Percentiles rank a stretch among this genome's conserved stretches.
Evolutionary conservation across 257 asterid species (phyloP).

Genomic region (Nicotiana otophora): DNA sequence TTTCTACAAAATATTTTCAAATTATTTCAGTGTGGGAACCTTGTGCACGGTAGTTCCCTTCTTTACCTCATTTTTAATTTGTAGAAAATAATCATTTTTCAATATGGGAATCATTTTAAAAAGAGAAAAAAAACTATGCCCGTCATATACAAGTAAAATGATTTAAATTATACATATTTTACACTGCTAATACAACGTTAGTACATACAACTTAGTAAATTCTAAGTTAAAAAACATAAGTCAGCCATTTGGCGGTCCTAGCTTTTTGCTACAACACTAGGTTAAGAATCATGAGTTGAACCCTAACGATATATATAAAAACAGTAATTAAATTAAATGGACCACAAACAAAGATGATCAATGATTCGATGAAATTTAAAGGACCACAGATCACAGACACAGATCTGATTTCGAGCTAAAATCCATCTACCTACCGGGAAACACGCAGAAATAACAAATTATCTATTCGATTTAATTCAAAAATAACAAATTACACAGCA

Average conservation of each 20-base stretch:
- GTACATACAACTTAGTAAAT: background rate
- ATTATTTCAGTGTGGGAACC: background rate
- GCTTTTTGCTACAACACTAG: background rate
- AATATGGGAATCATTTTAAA: background rate
- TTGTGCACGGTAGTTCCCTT: background rate
- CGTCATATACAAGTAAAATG: background rate
- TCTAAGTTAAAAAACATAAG: background rate
- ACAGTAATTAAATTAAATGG: background rate
- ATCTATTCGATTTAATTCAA: background rate
- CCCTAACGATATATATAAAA: background rate
- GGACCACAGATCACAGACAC: background rate
- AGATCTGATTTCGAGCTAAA: background rate
- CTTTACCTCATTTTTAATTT: background rate
- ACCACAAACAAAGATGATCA: background rate
- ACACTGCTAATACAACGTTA: too few relatives aligned
- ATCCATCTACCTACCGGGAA: background rate
- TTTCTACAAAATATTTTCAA: background rate
- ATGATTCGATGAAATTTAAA: background rate
- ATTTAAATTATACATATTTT: background rate
- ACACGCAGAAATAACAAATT: background rate
- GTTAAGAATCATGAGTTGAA: background rate
- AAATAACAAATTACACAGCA: background rate
- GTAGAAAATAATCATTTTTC: background rate
- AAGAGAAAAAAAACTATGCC: background rate
- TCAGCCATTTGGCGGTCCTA: background rate